Base-by-base conservation (phyloP, 78 protist species). In the Creolimax fragrantissima region DNA sequence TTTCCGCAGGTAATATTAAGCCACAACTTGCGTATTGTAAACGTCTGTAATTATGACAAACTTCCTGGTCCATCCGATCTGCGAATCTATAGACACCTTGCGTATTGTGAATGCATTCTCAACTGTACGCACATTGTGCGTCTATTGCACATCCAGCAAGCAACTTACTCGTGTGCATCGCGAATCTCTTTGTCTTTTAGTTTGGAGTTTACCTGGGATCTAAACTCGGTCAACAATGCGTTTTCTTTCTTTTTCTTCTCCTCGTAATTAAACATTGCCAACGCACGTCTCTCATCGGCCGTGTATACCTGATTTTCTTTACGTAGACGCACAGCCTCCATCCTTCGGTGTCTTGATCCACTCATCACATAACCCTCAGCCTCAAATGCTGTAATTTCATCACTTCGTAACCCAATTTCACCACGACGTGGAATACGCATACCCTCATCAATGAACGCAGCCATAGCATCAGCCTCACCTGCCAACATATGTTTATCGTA, bases 291-390 rank as follows among this genome's bases (percentile, higher is more conserved):
- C 90, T 96, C 98, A 43, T 97, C 99, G 0, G 98, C 99, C 2
- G 85, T 39, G 84, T 95, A 96, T 36, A 98, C 88, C 93, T 97
- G 98, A 92, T 94, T 91, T 91, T 97, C 98, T 92, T 98, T 98
- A 43, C 98, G 94, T 41, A 98, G 3, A 90, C 99, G 98, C n/a
- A 98, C 95, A n/a, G 98, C 99, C 91, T 96, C 97, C 99, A 98
- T 98, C 37, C 98, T 81, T 89, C 93, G 89, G 93, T 98, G 98
- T 83, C 97, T 43, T 2, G 90, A 45, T 37, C 99, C 99, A 84
- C 95, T 90, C 99, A 98, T 97, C 43, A 98, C 98, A 43, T 92
- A 98, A 45, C 99, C 98, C 2, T n/a, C 88, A 3, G 47, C 90
- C 92, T 97, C 99, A 81, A 91, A 97, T 2, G 3, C 0, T 36